Evolutionary conservation across 192 early-diverging fungal species (phyloP).

Genomic region (Linnemannia schmuckeri): DNA sequence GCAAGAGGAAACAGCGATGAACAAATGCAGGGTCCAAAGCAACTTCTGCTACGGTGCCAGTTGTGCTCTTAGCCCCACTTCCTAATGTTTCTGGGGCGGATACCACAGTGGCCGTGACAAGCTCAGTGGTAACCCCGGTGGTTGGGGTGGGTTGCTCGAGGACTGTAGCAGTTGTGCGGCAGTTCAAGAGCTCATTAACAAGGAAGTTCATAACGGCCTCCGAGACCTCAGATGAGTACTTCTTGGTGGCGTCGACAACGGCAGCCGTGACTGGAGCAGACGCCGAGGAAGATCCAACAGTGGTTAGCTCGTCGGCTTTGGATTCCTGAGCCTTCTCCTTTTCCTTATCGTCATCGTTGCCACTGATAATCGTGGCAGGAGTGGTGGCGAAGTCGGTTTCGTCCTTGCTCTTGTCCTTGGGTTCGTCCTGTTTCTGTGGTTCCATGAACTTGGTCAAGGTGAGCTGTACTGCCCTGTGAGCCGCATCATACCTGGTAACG

Average conservation of each 20-base stretch:
- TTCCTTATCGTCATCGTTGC: constrained; percentile 38
- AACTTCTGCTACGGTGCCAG: not conserved
- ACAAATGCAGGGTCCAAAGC: constrained; percentile 37
- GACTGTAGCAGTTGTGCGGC: not conserved
- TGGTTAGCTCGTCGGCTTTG: not conserved
- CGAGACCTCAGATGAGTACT: constrained; percentile 60
- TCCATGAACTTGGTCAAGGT: constrained; percentile 57
- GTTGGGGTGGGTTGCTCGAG: not conserved
- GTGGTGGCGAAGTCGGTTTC: constrained; percentile 21
- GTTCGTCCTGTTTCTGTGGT: constrained; percentile 6
- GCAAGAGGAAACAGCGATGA: constrained; percentile 80
- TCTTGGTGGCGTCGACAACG: constrained; percentile 43
- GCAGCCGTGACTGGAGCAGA: constrained; percentile 20
- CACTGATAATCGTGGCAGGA: constrained; percentile 22
- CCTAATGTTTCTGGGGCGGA: not conserved
- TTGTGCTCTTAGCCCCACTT: not conserved
- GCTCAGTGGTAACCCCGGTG: not conserved
- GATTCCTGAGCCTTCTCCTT: constrained; percentile 14
- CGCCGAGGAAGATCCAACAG: constrained; percentile 11
- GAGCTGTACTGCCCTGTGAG: constrained; percentile 72
- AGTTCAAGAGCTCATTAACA: constrained; percentile 64
- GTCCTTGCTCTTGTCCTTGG: constrained; percentile 20
- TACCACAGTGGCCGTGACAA: not conserved
- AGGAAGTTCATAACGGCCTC: constrained; percentile 68
- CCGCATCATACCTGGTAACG: constrained; percentile 74